Evolutionary conservation across 176 grass and related monocot species (phyloP), one percentile per base, ranked within the genome.

Genomic region (Carex kokanica): DNA sequence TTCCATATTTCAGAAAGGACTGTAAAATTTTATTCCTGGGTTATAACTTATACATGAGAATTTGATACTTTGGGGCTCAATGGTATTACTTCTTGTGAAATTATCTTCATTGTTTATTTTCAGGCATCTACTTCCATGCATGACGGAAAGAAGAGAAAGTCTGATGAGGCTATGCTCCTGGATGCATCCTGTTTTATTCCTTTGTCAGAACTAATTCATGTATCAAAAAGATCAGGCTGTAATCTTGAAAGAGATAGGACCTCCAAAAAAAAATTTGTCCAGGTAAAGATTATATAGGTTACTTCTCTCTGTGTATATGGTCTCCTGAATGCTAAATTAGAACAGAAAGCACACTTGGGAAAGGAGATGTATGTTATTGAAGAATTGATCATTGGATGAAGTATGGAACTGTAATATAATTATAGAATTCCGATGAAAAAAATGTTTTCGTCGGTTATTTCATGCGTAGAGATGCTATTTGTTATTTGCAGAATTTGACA

Each of bases 141-240:
- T 84, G 61, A 40, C 23, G 88, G 69, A 84, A 88, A 78, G 51
- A 65, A 55, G 83, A 88, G 27, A 63, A 53, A 60, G 57, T 93
- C 64, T 5, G 60, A 55, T 25, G 64, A 84, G 84, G 59, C 84
- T 86, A 60, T 86, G 81, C 70, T 58, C 73, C 68, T 80, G 68
- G 86, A 97, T 77, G 84, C 81, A 59, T 92, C 85, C 16, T 85
- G 43, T 64, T 88, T 83, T 49, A 51, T 88, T 63, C 92, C 92
- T 79, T 82, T 87, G 49, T 88, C 91, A 79, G 82, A 86, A 86
- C 88, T 87, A 23, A 88, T 94, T 67, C 87, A 79, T 45, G 88
- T 92, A 29, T 82, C 82, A 54, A 67, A 71, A 88, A 83, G 80
- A 56, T 66, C 86, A 17, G 90, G 83, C 60, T 85, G 77, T 29